These are phyloP conservation scores for Lipomyces japonicus DNA, from an alignment of 805 yeast species.

Conservation along the genomic window DNA sequence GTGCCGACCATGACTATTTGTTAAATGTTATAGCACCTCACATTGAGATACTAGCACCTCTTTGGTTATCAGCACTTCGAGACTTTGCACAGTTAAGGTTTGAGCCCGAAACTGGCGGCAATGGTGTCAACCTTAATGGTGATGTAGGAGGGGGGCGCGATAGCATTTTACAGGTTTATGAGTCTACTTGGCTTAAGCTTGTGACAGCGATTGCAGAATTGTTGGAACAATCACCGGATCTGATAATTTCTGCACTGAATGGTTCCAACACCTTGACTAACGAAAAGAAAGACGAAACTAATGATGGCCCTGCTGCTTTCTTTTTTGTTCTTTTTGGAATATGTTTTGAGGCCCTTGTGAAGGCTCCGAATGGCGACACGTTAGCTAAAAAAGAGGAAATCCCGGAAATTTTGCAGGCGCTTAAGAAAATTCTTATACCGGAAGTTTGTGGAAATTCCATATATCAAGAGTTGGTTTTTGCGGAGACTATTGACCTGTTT, in stretches of 20 bases:
- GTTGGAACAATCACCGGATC: slow-evolving; percentile 48
- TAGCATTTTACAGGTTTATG: slow-evolving; percentile 43
- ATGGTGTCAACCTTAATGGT: not conserved
- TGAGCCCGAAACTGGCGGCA: slow-evolving; percentile 38
- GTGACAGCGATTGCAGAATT: slow-evolving; percentile 70
- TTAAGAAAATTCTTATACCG: slow-evolving; percentile 55
- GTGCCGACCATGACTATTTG: slow-evolving; percentile 38
- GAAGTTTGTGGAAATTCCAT: slow-evolving; percentile 55
- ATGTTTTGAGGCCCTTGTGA: slow-evolving; percentile 70
- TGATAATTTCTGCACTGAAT: slow-evolving; percentile 49
- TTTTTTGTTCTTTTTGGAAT: slow-evolving; percentile 79
- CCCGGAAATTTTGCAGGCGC: slow-evolving; percentile 46
- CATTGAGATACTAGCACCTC: slow-evolving; percentile 57
- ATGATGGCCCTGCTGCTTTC: slow-evolving; percentile 43
- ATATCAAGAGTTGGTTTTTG: slow-evolving; percentile 63
- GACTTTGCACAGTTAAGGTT: slow-evolving; percentile 70
- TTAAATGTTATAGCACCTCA: slow-evolving; percentile 46
- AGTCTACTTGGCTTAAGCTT: slow-evolving; percentile 69
- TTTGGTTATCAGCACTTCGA: slow-evolving; percentile 74
- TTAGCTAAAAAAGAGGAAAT: slow-evolving; percentile 32
- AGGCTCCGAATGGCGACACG: slow-evolving; percentile 35
- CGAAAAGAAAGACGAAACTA: slow-evolving; percentile 25
- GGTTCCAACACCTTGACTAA: slow-evolving; percentile 45
- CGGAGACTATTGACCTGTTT: slow-evolving; percentile 70
- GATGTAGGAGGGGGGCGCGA: slow-evolving; percentile 12